Evolutionary conservation across 371 early-diverging fungal species (phyloP), one percentile per base, ranked within the genome.

Genomic region (Zychaea mexicana): DNA sequence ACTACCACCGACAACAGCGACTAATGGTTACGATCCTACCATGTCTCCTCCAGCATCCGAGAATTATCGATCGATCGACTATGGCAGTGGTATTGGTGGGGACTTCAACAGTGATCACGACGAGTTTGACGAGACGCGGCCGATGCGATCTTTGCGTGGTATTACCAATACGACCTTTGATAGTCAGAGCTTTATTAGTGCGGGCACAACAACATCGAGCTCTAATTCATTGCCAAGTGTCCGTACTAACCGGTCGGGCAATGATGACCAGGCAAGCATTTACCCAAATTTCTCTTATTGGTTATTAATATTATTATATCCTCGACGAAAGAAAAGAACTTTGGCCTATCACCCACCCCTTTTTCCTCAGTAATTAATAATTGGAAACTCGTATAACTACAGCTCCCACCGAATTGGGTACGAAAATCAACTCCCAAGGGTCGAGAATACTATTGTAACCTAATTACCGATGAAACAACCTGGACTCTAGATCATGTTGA

Each of bases 391-490:
- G 26, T 26, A 27, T 54, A 22, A 52, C 15, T 47, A n/a, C n/a
- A 73, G 77, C 75, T 84, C 36, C 90, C 86, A 31, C 86, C 79
- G 42, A 79, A 79, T 73, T 94, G 87, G 91, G 78, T 77, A 30
- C 73, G 79, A 19, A 87, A 88, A 65, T 65, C 67, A 32, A 71
- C 86, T 56, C 66, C 88, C 17, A 80, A 88, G 58, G 92, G 92
- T 10, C 81, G 87, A 56, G 79, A 79, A 15, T 95, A 93, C 72
- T 94, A 84, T 68, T 92, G 82, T 71, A 94, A 95, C 72, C 70
- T 88, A 32, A 74, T 88, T 31, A 92, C 93, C 4, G 90, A 93
- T 58, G 83, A 89, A 66, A 91, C 92, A 4, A 87, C 85, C n/a
- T 94, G 91, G 88, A 78, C 71, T 21, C 55, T 78, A 49, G 82